Conservation (phyloP, 306 rosid genomes). For the Casuarina equisetifolia region DNA sequence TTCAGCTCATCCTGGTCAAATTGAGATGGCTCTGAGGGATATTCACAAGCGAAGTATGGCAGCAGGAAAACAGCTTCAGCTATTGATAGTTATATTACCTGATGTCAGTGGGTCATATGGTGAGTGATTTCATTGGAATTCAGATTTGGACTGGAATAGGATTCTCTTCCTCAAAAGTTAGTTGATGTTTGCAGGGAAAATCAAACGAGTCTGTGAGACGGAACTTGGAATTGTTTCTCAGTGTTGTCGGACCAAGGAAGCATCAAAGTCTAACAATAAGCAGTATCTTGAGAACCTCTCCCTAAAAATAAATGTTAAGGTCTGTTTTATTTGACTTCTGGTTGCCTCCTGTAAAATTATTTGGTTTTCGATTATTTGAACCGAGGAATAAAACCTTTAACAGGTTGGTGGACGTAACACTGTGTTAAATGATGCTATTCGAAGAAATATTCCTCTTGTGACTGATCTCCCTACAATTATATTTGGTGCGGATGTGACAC, state of each 20-base stretch:
- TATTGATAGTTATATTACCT: constrained; percentile 71
- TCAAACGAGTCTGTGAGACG: constrained; percentile 77
- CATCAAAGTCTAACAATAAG: constrained; percentile 6
- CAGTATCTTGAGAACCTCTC: constrained; percentile 80
- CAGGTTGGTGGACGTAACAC: constrained; percentile 82
- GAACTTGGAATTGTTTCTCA: constrained; percentile 84
- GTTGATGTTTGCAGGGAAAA: constrained; percentile 41
- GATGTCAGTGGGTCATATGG: constrained; percentile 63
- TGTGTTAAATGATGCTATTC: constrained; percentile 56
- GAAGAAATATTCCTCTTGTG: constrained; percentile 42
- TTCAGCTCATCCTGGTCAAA: constrained; percentile 10
- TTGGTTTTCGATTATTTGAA: constrained; percentile 9
- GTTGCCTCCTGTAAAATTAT: not conserved
- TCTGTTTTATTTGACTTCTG: constrained; percentile 15
- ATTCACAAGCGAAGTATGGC: constrained; percentile 28
- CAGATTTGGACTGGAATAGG: not conserved
- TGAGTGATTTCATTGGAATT: constrained; percentile 24
- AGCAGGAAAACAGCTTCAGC: constrained; percentile 33
- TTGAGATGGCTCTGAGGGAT: constrained; percentile 42
- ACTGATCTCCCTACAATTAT: constrained; percentile 66
- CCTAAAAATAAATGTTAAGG: constrained; percentile 86
- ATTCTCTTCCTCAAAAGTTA: not conserved
- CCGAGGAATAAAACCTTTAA: not conserved
- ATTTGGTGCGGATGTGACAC: constrained; percentile 84
- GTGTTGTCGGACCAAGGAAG: constrained; percentile 59